phyloP scores from a whole-genome alignment of 345 rosid species.

The Gossypium australe region DNA sequence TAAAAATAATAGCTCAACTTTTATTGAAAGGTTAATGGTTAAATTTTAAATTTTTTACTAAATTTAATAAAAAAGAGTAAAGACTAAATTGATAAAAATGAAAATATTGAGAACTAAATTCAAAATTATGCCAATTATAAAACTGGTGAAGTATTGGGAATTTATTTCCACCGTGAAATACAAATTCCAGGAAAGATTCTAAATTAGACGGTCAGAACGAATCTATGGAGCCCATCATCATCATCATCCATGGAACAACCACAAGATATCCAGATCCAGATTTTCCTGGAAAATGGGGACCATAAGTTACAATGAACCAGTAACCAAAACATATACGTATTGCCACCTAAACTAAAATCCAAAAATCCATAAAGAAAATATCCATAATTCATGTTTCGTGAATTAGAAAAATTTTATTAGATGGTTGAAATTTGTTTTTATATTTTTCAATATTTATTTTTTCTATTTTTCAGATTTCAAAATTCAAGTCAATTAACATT shows the following conservation, averaged over 20 bases:
- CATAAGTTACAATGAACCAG: too few species aligned
- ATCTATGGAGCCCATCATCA: not conserved
- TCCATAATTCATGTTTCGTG: slow-evolving; percentile 16
- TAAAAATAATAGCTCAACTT: too few species aligned
- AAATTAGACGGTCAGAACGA: not conserved
- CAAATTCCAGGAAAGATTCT: not conserved
- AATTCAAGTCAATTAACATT: fast-evolving
- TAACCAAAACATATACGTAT: not conserved
- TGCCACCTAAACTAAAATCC: slow-evolving; percentile 18
- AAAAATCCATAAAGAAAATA: slow-evolving; percentile 9
- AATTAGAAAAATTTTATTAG: too few species aligned
- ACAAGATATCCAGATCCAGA: not conserved
- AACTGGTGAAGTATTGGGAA: not conserved
- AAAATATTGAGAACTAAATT: too few species aligned
- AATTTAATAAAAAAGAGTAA: too few species aligned
- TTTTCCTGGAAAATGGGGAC: not conserved
- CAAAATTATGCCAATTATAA: too few species aligned
- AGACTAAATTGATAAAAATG: not conserved
- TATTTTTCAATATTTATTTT: too few species aligned
- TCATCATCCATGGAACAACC: not conserved
- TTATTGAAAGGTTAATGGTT: too few species aligned
- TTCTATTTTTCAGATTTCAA: fast-evolving
- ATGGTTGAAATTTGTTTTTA: too few species aligned
- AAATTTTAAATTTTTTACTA: too few species aligned
- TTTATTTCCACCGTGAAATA: not conserved